Conservation (phyloP, 164 flowering plant genomes). For the Tetrastigma voinierianum region DNA sequence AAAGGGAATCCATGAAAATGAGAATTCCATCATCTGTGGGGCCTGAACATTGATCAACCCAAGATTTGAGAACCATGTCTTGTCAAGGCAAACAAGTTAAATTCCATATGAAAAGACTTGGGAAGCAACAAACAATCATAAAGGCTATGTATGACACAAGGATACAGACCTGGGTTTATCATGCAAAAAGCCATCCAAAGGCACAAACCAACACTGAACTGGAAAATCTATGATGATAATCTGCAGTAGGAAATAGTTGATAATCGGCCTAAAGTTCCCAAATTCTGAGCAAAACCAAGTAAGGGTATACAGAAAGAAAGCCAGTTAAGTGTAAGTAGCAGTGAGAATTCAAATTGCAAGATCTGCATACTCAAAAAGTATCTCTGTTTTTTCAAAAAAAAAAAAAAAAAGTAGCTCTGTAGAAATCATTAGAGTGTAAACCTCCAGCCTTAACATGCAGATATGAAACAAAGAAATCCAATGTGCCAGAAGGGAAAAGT, state of each 20-base stretch:
- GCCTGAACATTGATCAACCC: no score
- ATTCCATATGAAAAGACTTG: no score
- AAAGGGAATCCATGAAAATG: no score
- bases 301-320: slow-evolving; percentile 4
- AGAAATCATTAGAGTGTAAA: slow-evolving; percentile 4
- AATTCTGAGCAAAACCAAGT: neutral
- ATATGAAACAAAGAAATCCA: neutral
- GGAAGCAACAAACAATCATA: no score
- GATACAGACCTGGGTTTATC: neutral
- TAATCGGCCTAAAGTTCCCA: neutral
- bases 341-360: neutral
- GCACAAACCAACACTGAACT: slow-evolving; percentile 2
- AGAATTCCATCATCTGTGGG: no score
- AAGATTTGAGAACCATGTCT: no score
- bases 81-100: no score
- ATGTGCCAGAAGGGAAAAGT: slow-evolving; percentile 2
- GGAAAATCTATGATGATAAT: neutral
- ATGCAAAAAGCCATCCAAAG: slow-evolving; percentile 6
- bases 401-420: slow-evolving; percentile 10
- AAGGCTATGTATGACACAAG: no score
- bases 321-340: slow-evolving; percentile 8
- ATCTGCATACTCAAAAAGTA: slow-evolving; percentile 5
- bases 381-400: neutral
- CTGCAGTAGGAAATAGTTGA: neutral
- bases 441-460: slow-evolving; percentile 1